Evolutionary conservation across 2,329 filamentous ascomycete genomes (phyloP).

Genomic region (Beauveria varroae): DNA sequence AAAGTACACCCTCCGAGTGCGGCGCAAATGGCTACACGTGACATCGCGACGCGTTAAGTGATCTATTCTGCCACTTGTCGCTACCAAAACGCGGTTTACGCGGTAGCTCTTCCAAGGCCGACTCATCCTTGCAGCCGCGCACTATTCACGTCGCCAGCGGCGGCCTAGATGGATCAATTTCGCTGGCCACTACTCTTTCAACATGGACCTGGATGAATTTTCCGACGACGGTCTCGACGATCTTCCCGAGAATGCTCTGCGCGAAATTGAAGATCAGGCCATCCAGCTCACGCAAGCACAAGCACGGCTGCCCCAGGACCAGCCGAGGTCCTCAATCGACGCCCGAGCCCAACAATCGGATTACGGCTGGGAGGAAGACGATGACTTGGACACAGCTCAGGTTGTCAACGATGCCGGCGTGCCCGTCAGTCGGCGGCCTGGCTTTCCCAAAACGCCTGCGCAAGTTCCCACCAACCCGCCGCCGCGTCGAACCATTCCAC

Average conservation of each 20-base stretch:
- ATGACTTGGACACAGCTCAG: conserved; percentile 51
- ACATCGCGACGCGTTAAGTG: conserved; percentile 15
- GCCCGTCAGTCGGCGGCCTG: conserved; percentile 26
- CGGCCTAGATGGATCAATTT: neutral
- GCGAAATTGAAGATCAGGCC: conserved; percentile 57
- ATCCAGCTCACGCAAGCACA: conserved; percentile 52
- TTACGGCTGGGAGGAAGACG: conserved; percentile 44
- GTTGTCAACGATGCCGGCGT: conserved; percentile 43
- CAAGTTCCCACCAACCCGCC: conserved; percentile 21
- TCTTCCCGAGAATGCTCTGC: conserved; percentile 47
- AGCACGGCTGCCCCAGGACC: conserved; percentile 21
- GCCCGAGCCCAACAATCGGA: conserved; percentile 24
- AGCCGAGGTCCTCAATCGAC: conserved; percentile 18
- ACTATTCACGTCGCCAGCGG: neutral
- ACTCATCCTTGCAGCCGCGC: neutral
- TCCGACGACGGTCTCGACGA: conserved; percentile 58
- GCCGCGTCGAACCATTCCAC: conserved; percentile 22
- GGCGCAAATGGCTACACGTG: conserved; percentile 18
- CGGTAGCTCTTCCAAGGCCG: neutral
- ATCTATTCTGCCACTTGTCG: neutral
- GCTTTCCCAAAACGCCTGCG: conserved; percentile 18
- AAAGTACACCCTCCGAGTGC: neutral
- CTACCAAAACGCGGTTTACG: neutral
- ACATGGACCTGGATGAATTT: conserved; percentile 47
- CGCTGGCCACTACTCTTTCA: neutral